Base-by-base conservation (phyloP, 495 filamentous ascomycete genomes). In the Glutinoglossum americanum region DNA sequence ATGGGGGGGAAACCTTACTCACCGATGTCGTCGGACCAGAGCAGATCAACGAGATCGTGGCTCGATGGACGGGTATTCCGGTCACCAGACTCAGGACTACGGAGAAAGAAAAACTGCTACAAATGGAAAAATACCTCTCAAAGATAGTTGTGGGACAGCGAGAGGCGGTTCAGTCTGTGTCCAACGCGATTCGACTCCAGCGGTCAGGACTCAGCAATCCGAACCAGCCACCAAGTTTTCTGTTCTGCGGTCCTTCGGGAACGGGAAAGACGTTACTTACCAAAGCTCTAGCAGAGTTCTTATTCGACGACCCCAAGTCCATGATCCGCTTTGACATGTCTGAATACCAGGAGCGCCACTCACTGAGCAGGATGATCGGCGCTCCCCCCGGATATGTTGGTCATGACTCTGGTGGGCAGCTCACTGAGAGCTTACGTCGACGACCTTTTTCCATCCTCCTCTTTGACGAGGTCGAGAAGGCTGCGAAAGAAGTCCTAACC, bases 261-360 rank as follows among this genome's bases (percentile, higher is more conserved):
- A 98, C 92, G 1, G 92, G 92, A 70, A 98, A 98, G 72, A 98
- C 92, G 1, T 73, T 98, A 13, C 81, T 98, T 51, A 95, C 89
- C 58, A 98, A 98, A 69, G 89, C 88, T 9, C 76, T 98, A 10
- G 92, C 92, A 48, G 92, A 98, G 68, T 98, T 98, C 74, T 76
- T 98, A 37, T 98, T 98, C 70, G 92, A 98, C 66, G 92, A 98
- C 64, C 76, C 92, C 17, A 95, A 95, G 74, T 73, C 89, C 19
- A 98, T 98, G 92, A 94, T 98, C 65, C 86, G 92, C 17, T 89
- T 98, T 73, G 92, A 98, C 70, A 98, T 98, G 92, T 97, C 92
- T 8, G 92, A 98, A 68, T 98, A 98, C 70, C 93, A 97, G 70
- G 92, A 98, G 70, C 85, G 89, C 10, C 92, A 98, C 70, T 87